A percentile compares a stretch with the other conserved stretches of the same genome.
phyloP scores from a whole-genome alignment of 202 grass and related monocot species.

The Panicum hallii region DNA sequence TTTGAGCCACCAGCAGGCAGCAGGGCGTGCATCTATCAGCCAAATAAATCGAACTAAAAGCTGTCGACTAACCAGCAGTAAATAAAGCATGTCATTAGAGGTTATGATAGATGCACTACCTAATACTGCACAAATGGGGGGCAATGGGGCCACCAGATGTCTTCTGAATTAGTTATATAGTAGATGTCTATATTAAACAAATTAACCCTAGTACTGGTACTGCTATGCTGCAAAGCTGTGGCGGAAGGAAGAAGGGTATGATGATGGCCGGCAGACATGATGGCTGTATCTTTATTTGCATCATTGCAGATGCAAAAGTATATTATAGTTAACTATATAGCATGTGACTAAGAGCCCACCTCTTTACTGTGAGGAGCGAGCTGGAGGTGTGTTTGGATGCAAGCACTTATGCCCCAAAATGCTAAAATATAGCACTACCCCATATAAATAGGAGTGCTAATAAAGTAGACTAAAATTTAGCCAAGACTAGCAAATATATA shows the following conservation, averaged over 20 bases:
- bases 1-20: not conserved
- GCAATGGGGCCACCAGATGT: not conserved
- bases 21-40: not conserved
- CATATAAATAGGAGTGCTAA: too few species aligned
- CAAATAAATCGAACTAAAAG: constrained; percentile 9
- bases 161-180: not conserved
- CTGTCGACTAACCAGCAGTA: not conserved
- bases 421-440: too few species aligned
- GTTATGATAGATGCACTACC: not conserved
- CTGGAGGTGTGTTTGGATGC: too few species aligned
- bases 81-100: constrained; percentile 4
- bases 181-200: not conserved
- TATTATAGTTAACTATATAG: too few species aligned
- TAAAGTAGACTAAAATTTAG: too few species aligned
- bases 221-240: not conserved
- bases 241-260: not conserved
- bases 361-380: too few species aligned
- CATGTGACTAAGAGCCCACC: too few species aligned
- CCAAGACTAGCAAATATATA: too few species aligned
- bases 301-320: constrained; percentile 40
- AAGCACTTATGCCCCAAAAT: too few species aligned
- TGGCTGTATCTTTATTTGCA: constrained; percentile 34
- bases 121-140: not conserved
- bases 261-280: constrained; percentile 39
- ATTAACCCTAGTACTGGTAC: not conserved